Conservation (phyloP, 2,329 filamentous ascomycete genomes). For the Aspergillus texensis region DNA sequence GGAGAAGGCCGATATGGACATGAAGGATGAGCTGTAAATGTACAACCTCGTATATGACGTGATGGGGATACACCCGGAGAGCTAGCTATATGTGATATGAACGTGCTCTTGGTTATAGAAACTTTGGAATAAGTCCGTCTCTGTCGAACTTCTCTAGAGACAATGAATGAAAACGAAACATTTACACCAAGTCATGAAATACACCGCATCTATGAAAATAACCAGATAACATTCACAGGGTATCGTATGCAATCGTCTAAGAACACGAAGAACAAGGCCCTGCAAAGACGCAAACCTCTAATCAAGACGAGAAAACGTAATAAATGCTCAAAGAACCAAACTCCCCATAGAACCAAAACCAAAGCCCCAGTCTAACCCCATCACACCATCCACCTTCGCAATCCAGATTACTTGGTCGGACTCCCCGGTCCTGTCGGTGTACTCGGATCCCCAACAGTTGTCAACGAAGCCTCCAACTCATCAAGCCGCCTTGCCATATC, state of each 20-base stretch:
- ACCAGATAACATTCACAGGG: conserved; percentile 4
- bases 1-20: conserved; percentile 53
- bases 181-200: not conserved
- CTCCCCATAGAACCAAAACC: not conserved
- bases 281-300: not conserved
- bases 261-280: not conserved
- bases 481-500: conserved; percentile 89
- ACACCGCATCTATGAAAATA: not conserved
- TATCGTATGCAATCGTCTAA: conserved; percentile 9
- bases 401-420: conserved; percentile 17
- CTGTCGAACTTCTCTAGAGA: not conserved
- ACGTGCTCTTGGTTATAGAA: not conserved
- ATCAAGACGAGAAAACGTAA: not conserved
- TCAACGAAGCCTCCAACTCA: conserved; percentile 74
- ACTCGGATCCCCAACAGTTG: conserved; percentile 52
- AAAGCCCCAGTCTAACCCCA: not conserved
- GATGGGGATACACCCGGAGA: not conserved
- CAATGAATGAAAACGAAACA: not conserved
- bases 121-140: not conserved
- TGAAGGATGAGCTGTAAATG: conserved; percentile 67
- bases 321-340: not conserved
- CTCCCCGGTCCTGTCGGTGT: conserved; percentile 21
- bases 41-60: conserved; percentile 10
- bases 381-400: not conserved
- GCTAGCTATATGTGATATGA: conserved; percentile 2